A percentile compares a stretch with the other conserved stretches of the same genome.
phyloP scores from a whole-genome alignment of 805 yeast species.

The Zygoascus biomembranicola region DNA sequence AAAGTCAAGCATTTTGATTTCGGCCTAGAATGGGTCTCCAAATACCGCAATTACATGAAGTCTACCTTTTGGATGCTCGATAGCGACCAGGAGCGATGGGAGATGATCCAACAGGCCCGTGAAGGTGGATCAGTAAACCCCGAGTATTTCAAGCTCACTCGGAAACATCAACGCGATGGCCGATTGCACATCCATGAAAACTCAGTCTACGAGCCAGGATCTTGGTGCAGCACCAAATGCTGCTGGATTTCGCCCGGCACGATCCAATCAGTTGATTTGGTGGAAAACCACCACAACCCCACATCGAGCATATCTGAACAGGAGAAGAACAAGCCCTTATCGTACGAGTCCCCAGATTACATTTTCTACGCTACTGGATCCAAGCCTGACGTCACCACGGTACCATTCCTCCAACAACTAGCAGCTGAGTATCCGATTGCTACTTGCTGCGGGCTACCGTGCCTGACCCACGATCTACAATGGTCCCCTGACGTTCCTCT shows the following conservation, averaged over 20 bases:
- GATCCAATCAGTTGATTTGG: neutral
- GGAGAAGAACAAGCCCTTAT: conserved; percentile 2
- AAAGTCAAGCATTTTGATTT: conserved; percentile 42
- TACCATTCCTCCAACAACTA: conserved; percentile 29
- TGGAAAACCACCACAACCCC: neutral
- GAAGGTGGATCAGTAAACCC: conserved; percentile 42
- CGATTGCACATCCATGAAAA: conserved; percentile 27
- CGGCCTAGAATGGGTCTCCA: conserved; percentile 44
- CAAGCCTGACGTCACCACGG: conserved; percentile 24
- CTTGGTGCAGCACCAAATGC: conserved; percentile 23
- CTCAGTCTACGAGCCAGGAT: conserved; percentile 8
- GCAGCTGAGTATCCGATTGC: conserved; percentile 26
- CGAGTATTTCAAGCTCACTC: conserved; percentile 31
- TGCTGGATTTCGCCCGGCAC: conserved; percentile 23
- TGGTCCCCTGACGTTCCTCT: conserved; percentile 35
- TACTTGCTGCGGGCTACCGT: conserved; percentile 33
- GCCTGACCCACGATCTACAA: conserved; percentile 37
- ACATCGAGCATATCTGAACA: neutral
- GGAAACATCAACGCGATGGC: conserved; percentile 28
- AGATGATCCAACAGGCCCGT: conserved; percentile 36
- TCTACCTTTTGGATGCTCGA: conserved; percentile 37
- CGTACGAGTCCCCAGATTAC: conserved; percentile 25
- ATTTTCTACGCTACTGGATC: conserved; percentile 39
- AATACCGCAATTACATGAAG: conserved; percentile 38
- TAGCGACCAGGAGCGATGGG: conserved; percentile 34